phyloP scores from a whole-genome alignment of 495 filamentous ascomycete genomes.

The Terfezia boudieri region DNA sequence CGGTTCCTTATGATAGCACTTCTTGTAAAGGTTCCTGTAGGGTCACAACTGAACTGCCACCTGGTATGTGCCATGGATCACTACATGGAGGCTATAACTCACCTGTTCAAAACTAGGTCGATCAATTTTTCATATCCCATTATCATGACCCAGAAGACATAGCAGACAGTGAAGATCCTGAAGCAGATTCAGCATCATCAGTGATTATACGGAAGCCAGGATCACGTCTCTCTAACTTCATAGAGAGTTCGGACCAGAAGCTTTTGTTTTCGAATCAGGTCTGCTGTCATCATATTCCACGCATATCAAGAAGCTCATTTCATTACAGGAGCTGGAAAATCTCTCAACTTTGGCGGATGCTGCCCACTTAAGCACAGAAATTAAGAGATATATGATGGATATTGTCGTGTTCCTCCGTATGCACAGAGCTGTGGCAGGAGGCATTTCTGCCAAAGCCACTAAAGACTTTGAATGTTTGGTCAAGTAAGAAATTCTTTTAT shows the following conservation, averaged over 20 bases:
- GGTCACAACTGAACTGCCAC: constrained; percentile 19
- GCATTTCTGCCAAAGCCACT: constrained; percentile 55
- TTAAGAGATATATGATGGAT: constrained; percentile 63
- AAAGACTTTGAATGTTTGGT: constrained; percentile 46
- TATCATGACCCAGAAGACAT: constrained; percentile 48
- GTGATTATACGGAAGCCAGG: constrained; percentile 20
- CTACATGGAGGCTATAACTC: no score
- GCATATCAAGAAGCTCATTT: no score
- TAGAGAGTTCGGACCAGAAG: not conserved
- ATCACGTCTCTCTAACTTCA: constrained; percentile 4
- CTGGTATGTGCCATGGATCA: constrained; percentile 19
- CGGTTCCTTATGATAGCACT: constrained; percentile 64
- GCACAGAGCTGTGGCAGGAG: constrained; percentile 60
- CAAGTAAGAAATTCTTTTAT: constrained; percentile 23
- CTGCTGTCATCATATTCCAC: no score
- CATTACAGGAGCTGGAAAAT: not conserved
- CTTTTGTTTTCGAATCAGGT: not conserved
- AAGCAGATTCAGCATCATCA: constrained; percentile 19
- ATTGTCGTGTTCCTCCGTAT: constrained; percentile 64
- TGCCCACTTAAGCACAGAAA: constrained; percentile 31
- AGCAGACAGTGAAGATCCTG: constrained; percentile 10
- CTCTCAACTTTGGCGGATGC: not conserved
- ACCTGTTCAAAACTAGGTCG: constrained; percentile 31
- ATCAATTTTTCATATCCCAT: constrained; percentile 74
- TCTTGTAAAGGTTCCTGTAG: constrained; percentile 26